Evolutionary conservation across 1,139 yeast species (phyloP).

Genomic region (Taphrina wiesneri): DNA sequence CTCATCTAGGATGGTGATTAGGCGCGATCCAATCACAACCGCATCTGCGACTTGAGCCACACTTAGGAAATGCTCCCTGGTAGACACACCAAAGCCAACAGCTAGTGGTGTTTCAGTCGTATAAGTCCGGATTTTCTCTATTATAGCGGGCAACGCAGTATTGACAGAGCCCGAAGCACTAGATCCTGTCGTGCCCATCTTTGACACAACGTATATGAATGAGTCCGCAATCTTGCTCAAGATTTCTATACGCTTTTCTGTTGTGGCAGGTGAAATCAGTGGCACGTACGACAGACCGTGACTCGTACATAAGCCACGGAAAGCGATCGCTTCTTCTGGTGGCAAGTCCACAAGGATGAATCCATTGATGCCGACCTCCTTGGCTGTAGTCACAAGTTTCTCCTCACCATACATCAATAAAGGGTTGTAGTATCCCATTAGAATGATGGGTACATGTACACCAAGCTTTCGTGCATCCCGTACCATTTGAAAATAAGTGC

Average conservation of each 20-base stretch:
- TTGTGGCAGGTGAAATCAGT: constrained; percentile 92
- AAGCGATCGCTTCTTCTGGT: constrained; percentile 92
- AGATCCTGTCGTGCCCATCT: constrained; percentile 94
- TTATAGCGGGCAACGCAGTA: constrained; percentile 63
- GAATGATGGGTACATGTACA: constrained; percentile 79
- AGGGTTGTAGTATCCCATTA: constrained; percentile 99
- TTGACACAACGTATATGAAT: constrained; percentile 89
- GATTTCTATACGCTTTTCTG: constrained; percentile 77
- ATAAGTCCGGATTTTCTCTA: constrained; percentile 70
- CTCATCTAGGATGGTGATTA: constrained; percentile 68
- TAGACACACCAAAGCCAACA: constrained; percentile 95
- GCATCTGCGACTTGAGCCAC: constrained; percentile 84
- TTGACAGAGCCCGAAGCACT: constrained; percentile 64
- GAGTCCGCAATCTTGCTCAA: constrained; percentile 88
- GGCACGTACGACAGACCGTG: constrained; percentile 75
- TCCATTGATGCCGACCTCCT: constrained; percentile 90
- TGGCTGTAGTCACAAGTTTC: constrained; percentile 71
- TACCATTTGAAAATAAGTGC: constrained; percentile 68
- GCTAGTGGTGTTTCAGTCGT: constrained; percentile 83
- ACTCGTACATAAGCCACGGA: constrained; percentile 69
- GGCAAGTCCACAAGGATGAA: constrained; percentile 93
- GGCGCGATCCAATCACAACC: constrained; percentile 90
- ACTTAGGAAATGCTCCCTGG: constrained; percentile 80
- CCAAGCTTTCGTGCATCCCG: constrained; percentile 75
- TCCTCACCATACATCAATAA: constrained; percentile 86